Conservation (phyloP, 495 filamentous ascomycete species). For the Xeromyces bisporus region DNA sequence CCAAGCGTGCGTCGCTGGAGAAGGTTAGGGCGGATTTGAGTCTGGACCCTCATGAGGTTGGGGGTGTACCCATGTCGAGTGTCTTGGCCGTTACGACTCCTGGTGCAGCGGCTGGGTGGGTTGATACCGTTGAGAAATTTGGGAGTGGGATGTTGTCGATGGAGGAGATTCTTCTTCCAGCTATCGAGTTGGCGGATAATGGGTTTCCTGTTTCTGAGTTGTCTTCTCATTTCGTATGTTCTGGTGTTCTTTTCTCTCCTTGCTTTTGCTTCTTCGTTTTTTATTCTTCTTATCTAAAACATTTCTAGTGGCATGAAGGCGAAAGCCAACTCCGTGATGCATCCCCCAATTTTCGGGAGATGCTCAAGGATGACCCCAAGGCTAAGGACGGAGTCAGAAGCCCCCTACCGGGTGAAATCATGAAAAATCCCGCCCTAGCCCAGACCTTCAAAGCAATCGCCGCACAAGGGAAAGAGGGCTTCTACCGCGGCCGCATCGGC, state of each 20-base stretch:
- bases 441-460: constrained; percentile 68
- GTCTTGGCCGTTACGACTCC: constrained; percentile 74
- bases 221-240: constrained; percentile 51
- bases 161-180: constrained; percentile 64
- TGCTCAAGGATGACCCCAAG: constrained; percentile 57
- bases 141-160: constrained; percentile 73
- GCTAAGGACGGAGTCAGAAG: constrained; percentile 49
- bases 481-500: constrained; percentile 75
- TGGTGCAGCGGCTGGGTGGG: constrained; percentile 87
- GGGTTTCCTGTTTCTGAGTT: constrained; percentile 82
- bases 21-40: constrained; percentile 52
- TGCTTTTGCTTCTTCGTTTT: background rate
- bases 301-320: constrained; percentile 43
- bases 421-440: constrained; percentile 70
- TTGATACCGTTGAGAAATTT: constrained; percentile 78
- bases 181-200: constrained; percentile 71
- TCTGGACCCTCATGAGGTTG: constrained; percentile 39
- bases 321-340: constrained; percentile 46
- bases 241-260: constrained; percentile 18
- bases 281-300: background rate
- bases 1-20: constrained; percentile 50
- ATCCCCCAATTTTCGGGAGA: constrained; percentile 69
- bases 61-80: constrained; percentile 56
- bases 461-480: constrained; percentile 69
- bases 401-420: constrained; percentile 69